Base-by-base conservation (phyloP, 2,329 filamentous ascomycete genomes). In the Trichoderma koningii region DNA sequence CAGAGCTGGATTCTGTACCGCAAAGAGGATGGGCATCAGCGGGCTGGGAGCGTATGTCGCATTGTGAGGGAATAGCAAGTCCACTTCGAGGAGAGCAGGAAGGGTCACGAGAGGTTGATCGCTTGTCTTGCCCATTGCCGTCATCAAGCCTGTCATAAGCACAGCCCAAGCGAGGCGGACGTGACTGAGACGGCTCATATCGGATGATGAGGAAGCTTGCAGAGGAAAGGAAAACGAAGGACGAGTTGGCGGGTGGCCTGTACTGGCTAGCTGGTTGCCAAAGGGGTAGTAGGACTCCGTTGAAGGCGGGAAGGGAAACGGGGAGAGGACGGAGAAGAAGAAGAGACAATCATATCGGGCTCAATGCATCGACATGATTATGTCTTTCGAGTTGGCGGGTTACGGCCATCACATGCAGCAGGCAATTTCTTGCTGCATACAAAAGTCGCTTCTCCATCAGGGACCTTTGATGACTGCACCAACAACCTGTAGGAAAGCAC, bases 11-110 rank as follows among this genome's bases (percentile, higher is more conserved):
- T 65, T 65, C 45, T 65, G 63, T 7, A 65, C 21, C 21, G 55
- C 63, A 61, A 65, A 34, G 34, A 52, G 30, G 21, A 65, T 52
- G 21, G 63, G 63, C 47, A 61, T 60, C 41, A 50, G 38, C 19
- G n/a, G 10, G n/a, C 45, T 21, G 14, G 63, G 63, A 57, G 44
- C 23, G 55, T 60, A 65, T 10, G 63, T 65, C 30, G 30, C 55
- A 41, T 65, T 65, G 63, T 55, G 63, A 30, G 63, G 63, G 38
- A 65, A 65, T 21, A 65, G 41, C 7, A 65, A 41, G 63, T 65
- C 63, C 3, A 65, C 48, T 53, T 65, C 63, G 28, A 63, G 30
- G 12, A 17, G 23, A 14, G 34, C 55, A 14, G 55, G 34, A 42
- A 42, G 5, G 21, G 52, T 42, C 12, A n/a, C 34, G 28, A 55